Evolutionary conservation across 2,329 filamentous ascomycete genomes (phyloP).

Genomic region (Byssothecium circinans): DNA sequence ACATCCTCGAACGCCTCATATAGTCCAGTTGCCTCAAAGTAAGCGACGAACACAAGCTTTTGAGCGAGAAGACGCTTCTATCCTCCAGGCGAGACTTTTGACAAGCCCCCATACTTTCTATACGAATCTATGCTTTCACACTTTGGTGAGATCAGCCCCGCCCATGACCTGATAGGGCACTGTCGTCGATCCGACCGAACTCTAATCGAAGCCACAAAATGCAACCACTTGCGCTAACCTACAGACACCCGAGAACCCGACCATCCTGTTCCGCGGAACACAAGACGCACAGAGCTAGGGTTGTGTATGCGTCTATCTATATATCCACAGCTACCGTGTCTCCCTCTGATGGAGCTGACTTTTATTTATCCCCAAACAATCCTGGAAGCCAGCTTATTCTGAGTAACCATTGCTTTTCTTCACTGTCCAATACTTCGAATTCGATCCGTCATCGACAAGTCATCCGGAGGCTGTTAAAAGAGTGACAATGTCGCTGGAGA

Average conservation of each 20-base stretch:
- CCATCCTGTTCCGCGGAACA: conserved; percentile 15
- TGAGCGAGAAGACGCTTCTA: too few relatives aligned
- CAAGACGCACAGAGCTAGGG: conserved; percentile 23
- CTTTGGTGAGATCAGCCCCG: conserved; percentile 17
- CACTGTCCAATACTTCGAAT: conserved; percentile 6
- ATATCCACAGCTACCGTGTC: conserved; percentile 27
- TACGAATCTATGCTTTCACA: background rate
- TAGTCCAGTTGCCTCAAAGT: too few relatives aligned
- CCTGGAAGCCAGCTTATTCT: conserved; percentile 24
- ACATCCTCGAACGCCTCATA: too few relatives aligned
- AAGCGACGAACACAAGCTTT: too few relatives aligned
- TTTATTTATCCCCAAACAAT: conserved; percentile 9
- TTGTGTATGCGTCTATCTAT: conserved; percentile 17
- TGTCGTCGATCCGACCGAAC: conserved; percentile 9
- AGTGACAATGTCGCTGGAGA: conserved; percentile 21
- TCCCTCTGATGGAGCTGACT: conserved; percentile 14
- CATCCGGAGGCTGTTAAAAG: conserved; percentile 6
- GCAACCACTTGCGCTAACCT: conserved; percentile 25
- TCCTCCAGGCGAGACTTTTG: too few relatives aligned
- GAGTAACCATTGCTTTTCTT: conserved; percentile 15
- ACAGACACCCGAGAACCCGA: conserved; percentile 15
- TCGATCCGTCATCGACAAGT: background rate
- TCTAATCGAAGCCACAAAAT: conserved; percentile 29
- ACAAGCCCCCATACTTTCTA: too few relatives aligned
- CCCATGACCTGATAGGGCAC: conserved; percentile 5